Percentiles rank a stretch among this genome's conserved stretches.
These are phyloP conservation scores for Fusarium nygamai DNA, from an alignment of 2,329 filamentous ascomycete genomes.

Conservation along the genomic window DNA sequence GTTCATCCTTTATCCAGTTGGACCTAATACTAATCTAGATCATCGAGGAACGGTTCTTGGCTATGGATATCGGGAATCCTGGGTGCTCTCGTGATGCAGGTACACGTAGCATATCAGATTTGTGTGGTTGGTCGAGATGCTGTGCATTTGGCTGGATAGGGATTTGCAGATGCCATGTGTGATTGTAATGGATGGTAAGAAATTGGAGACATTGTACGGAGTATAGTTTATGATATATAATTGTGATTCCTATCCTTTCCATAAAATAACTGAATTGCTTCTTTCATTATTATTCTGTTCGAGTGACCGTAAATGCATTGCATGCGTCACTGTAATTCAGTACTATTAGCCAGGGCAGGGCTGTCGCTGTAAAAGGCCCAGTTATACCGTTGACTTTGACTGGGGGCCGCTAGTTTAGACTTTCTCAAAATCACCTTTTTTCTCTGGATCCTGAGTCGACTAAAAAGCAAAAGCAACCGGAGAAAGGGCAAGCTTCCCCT, in stretches of 20 bases:
- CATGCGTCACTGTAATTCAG: constrained; percentile 27
- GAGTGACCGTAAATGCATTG: neutral
- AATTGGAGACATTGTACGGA: neutral
- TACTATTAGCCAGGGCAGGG: neutral
- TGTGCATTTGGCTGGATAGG: neutral
- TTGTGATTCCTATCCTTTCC: neutral
- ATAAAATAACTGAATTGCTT: neutral
- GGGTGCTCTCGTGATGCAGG: constrained; percentile 21
- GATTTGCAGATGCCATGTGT: neutral
- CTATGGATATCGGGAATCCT: constrained; percentile 7
- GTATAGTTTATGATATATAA: neutral
- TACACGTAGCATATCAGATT: neutral
- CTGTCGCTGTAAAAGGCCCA: neutral
- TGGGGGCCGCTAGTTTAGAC: neutral
- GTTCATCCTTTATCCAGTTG: neutral
- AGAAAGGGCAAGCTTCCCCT: constrained; percentile 16
- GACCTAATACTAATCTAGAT: neutral
- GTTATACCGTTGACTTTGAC: neutral
- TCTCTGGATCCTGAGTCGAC: constrained; percentile 30
- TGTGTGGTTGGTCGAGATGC: neutral
- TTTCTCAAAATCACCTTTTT: constrained; percentile 29
- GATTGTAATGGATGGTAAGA: neutral
- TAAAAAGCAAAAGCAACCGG: constrained; percentile 39
- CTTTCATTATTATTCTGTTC: neutral
- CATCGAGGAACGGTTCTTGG: constrained; percentile 8